Base-by-base conservation (phyloP, 2,329 filamentous ascomycete species). In the Calonectria hongkongensis region DNA sequence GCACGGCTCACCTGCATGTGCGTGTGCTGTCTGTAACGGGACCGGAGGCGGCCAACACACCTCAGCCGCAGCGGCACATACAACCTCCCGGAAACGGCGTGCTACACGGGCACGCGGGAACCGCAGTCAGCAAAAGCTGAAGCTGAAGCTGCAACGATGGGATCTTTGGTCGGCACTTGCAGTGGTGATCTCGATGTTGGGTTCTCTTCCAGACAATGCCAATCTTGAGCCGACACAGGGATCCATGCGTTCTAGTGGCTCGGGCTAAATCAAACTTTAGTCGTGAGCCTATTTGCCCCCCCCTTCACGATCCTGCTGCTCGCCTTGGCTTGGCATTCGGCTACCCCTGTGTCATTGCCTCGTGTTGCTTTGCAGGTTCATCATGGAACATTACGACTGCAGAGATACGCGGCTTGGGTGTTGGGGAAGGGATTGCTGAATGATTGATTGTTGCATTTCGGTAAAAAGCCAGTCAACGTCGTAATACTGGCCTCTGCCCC, bases 221-320 rank as follows among this genome's bases (percentile, higher is more conserved):
- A 12, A 47, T 27, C 51, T n/a, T 48, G 47, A 39, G 56, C 9
- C 56, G 28, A 33, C 27, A 41, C 43, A 54, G 45, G 60, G 67
- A 48, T 41, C 12, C 18, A 25, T 62, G 28, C n/a, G 67, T 21
- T 18, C 50, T 60, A 65, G 68, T 65, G 69, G 18, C 47, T 62
- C 56, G 48, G 65, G 50, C 64, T 68, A 68, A 39, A 66, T 58
- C 56, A 70, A 77, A 77, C 66, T 74, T 68, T 79, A 74, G 74
- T 73, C 68, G 51, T 60, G 71, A 78, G 75, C 33, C 54, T 58
- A 58, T 58, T 58, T 58, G 36, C 51, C 33, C 9, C 8, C 8
- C 54, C 33, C 8, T 58, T 58, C 54, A 36, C 54, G 54, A 58
- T 58, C 36, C 36, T 56, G n/a, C 36, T 39, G 54, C 13, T 58